Evolutionary conservation across 1,284 basidiomycete species (phyloP), one percentile per base, ranked within the genome.

Genomic region (Boletellus deceptivus): DNA sequence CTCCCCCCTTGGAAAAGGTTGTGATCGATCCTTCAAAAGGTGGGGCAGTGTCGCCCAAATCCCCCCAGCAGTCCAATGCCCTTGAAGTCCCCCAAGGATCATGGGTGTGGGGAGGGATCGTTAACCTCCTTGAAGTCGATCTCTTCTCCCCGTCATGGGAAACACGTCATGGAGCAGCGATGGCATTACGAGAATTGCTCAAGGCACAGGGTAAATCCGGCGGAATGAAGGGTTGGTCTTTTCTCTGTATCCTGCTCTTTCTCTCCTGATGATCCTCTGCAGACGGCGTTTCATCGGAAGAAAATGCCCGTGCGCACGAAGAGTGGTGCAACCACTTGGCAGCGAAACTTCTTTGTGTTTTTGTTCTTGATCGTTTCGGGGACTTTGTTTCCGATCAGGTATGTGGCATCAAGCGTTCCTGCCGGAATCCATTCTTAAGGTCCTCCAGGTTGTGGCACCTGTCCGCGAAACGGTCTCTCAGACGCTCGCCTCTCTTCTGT

Each of bases 401-500:
- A 43, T 36, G 60, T 57, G n/a, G 27, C 41, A 29, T 45, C 27
- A 17, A 14, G 16, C 3, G 42, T 36, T 35, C 18, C 33, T 43
- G n/a, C 17, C 38, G 5, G 22, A 31, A 25, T 4, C 4, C 25
- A 11, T 50, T 20, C 48, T 46, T 25, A 67, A 3, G 9, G 3
- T 14, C 17, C 25, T 41, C 6, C 46, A 93, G 82, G 93, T 98
- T 43, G 85, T 99, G 17, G 96, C 96, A 6, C 97, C 97, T 24
- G 96, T 99, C 2, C 84, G 97, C 43, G 97, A 99, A 70, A 97
- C 92, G 0, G 93, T 93, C 1, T 93, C 93, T 17, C 97, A 99
- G 69, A 94, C 95, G 0, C 77, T 99, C 1, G 96, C 94, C 5
- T 86, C 93, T 10, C 78, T 98, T 13, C 79, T 98, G 33, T 76